A percentile compares a stretch with the other conserved stretches of the same genome.
phyloP scores from a whole-genome alignment of 2,329 filamentous ascomycete species.

The Hypomyces perniciosus region DNA sequence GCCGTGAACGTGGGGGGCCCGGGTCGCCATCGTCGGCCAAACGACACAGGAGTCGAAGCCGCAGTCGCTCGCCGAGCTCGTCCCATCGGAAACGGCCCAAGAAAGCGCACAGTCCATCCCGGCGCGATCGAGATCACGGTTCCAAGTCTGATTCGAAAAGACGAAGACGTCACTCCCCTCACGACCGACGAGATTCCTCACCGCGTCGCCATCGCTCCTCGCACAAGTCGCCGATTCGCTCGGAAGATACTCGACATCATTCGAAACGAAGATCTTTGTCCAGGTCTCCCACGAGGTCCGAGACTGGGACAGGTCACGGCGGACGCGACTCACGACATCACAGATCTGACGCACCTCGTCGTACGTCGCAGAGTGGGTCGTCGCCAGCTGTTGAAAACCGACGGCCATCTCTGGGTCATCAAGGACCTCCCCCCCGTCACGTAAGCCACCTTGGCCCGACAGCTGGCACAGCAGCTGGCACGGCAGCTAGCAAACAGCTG shows the following conservation, averaged over 20 bases:
- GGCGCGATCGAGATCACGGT: conserved; percentile 35
- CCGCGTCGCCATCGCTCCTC: conserved; percentile 26
- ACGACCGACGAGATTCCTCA: conserved; percentile 26
- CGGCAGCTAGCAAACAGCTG: conserved; percentile 12
- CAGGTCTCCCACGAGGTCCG: conserved; percentile 22
- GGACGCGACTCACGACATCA: conserved; percentile 21
- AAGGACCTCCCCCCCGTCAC: conserved; percentile 17
- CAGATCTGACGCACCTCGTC: conserved; percentile 9
- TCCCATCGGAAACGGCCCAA: conserved; percentile 37
- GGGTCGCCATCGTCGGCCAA: conserved; percentile 36
- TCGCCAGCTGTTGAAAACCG: conserved; percentile 4
- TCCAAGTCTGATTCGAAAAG: conserved; percentile 29
- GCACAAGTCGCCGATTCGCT: conserved; percentile 22
- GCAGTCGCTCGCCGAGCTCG: conserved; percentile 31
- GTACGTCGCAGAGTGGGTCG: conserved; percentile 13
- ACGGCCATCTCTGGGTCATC: conserved; percentile 6
- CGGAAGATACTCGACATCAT: conserved; percentile 17
- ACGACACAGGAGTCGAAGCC: conserved; percentile 37
- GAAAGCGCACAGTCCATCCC: conserved; percentile 30
- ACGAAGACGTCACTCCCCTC: conserved; percentile 27
- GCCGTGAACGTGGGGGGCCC: conserved; percentile 26
- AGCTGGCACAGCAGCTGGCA: conserved; percentile 15
- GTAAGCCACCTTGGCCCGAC: conserved; percentile 12
- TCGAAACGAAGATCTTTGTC: conserved; percentile 20
- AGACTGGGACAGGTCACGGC: conserved; percentile 19